Percentiles rank a stretch among this genome's conserved stretches.
Conservation (phyloP, 441 rosid genomes). For the Manihot esculenta region DNA sequence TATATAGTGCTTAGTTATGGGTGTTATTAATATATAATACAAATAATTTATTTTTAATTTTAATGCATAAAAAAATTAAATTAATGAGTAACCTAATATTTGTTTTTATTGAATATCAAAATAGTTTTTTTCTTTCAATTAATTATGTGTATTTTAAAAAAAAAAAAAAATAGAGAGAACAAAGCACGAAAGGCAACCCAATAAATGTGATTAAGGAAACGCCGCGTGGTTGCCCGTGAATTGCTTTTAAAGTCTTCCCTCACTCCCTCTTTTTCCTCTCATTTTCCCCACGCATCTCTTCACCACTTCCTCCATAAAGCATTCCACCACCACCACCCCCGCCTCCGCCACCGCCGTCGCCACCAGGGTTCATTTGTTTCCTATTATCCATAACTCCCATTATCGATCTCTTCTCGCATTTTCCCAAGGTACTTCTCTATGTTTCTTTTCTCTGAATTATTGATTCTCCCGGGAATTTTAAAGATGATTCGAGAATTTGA, state of each 20-base stretch:
- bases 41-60: too few relatives aligned
- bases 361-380: background rate
- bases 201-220: slow-evolving; percentile 32
- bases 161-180: background rate
- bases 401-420: background rate
- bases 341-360: background rate
- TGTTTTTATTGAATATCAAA: too few relatives aligned
- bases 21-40: too few relatives aligned
- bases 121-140: too few relatives aligned
- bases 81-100: too few relatives aligned
- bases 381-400: background rate
- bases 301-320: background rate
- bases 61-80: too few relatives aligned
- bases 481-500: background rate
- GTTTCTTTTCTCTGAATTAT: background rate
- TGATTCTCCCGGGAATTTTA: background rate
- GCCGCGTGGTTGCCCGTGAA: slow-evolving; percentile 50
- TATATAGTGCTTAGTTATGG: too few relatives aligned
- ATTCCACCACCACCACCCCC: background rate
- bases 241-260: slow-evolving; percentile 28
- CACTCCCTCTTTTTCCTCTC: background rate
- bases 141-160: too few relatives aligned
- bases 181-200: slow-evolving; percentile 1
- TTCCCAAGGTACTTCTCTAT: slow-evolving; percentile 1
- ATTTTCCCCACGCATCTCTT: background rate